phyloP scores from a whole-genome alignment of 306 rosid species.

The Ormosia semicastrata region DNA sequence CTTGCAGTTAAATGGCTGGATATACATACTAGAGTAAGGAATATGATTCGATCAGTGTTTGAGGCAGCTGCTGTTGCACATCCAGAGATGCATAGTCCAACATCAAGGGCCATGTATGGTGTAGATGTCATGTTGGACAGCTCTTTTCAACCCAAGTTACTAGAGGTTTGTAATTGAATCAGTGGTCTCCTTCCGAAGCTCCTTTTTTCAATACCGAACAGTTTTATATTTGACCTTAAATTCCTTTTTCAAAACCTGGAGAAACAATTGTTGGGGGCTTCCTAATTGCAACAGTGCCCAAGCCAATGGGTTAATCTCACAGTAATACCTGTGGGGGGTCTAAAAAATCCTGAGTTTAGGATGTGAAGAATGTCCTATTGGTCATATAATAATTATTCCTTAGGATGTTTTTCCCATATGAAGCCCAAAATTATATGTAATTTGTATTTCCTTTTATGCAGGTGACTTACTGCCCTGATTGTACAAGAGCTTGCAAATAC shows the following conservation, averaged over 20 bases:
- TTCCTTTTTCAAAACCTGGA: background rate
- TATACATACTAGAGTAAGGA: conserved; percentile 65
- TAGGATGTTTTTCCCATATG: background rate
- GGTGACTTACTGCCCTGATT: conserved; percentile 98
- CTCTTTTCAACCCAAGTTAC: conserved; percentile 72
- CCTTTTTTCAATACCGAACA: background rate
- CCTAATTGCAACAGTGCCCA: background rate
- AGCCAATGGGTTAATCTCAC: background rate
- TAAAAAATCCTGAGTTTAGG: background rate
- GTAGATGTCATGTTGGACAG: conserved; percentile 90
- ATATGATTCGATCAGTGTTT: conserved; percentile 75
- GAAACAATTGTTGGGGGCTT: background rate
- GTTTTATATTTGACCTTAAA: conserved; percentile 2
- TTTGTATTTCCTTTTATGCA: conserved; percentile 25
- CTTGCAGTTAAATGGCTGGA: conserved; percentile 82
- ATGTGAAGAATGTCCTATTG: background rate
- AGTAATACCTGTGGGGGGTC: background rate
- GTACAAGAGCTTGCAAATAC: conserved; percentile 84
- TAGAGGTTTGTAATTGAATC: conserved; percentile 65
- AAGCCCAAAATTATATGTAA: background rate
- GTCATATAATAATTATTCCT: background rate
- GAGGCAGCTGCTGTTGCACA: conserved; percentile 81
- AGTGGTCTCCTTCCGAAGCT: background rate
- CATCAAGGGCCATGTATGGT: conserved; percentile 88
- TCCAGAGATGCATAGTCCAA: conserved; percentile 85